Evolutionary conservation across 2,329 filamentous ascomycete genomes (phyloP).

Genomic region (Claviceps purpurea): DNA sequence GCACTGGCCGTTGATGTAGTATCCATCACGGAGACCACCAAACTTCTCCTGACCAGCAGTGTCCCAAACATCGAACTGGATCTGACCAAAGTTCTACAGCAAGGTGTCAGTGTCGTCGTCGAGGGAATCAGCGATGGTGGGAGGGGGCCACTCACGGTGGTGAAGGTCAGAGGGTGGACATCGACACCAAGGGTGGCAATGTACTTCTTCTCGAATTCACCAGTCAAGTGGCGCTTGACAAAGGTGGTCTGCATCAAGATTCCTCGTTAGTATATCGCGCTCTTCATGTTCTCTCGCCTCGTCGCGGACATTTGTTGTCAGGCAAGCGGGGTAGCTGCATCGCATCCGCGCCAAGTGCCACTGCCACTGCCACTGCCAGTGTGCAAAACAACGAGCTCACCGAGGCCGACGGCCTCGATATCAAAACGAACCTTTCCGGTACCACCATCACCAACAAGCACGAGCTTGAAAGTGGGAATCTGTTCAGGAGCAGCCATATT

Average conservation of each 20-base stretch:
- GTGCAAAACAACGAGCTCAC: constrained; percentile 10
- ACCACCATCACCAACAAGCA: constrained; percentile 97
- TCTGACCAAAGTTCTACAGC: constrained; percentile 71
- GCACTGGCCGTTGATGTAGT: constrained; percentile 99
- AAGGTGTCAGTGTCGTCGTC: constrained; percentile 8
- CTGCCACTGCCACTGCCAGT: neutral
- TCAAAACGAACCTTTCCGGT: constrained; percentile 73
- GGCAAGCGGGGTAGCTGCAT: constrained; percentile 12
- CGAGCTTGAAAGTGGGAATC: constrained; percentile 93
- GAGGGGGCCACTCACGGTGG: constrained; percentile 59
- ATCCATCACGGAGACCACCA: constrained; percentile 95
- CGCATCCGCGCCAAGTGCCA: neutral
- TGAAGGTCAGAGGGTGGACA: constrained; percentile 96
- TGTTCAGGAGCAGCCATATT: constrained; percentile 46
- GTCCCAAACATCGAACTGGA: constrained; percentile 99
- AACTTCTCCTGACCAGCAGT: constrained; percentile 99
- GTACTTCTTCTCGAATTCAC: constrained; percentile 99
- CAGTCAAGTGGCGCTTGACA: constrained; percentile 99
- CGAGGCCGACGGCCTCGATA: neutral
- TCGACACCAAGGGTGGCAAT: constrained; percentile 99
- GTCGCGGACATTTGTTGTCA: neutral
- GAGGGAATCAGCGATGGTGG: neutral
- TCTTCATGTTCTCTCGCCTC: neutral
- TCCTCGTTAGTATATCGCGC: constrained; percentile 1
- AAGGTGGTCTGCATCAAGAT: constrained; percentile 72